Conservation (phyloP, 2,329 filamentous ascomycete species). For the Ceratocystiopsis sp. region DNA sequence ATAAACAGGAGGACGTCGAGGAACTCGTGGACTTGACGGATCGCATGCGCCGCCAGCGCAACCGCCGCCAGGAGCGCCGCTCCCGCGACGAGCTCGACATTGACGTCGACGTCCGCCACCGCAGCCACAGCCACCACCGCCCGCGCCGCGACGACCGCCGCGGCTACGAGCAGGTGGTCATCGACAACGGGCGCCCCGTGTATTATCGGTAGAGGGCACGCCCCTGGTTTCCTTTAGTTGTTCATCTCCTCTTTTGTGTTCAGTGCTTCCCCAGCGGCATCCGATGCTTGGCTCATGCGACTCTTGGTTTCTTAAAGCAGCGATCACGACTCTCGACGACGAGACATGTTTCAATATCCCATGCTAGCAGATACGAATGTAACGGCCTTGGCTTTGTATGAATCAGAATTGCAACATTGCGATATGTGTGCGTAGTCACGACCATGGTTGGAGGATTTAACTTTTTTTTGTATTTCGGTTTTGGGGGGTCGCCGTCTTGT, state of each 20-base stretch:
- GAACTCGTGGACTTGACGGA: conserved; percentile 60
- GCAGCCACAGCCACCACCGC: conserved; percentile 11
- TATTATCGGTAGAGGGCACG: conserved; percentile 12
- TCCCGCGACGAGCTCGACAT: conserved; percentile 18
- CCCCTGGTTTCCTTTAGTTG: not conserved
- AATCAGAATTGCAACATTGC: too few relatives aligned
- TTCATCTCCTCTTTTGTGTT: not conserved
- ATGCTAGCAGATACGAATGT: too few relatives aligned
- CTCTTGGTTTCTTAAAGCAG: not conserved
- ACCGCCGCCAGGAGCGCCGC: conserved; percentile 48
- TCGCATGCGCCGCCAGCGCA: conserved; percentile 35
- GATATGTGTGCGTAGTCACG: too few relatives aligned
- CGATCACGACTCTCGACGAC: not conserved
- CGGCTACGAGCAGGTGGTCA: conserved; percentile 48
- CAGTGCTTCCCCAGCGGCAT: too few relatives aligned
- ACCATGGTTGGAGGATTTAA: not conserved
- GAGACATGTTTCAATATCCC: too few relatives aligned
- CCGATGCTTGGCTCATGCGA: not conserved
- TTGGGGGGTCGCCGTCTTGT: conserved; percentile 1
- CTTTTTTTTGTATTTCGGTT: conserved; percentile 4
- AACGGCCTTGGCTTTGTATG: too few relatives aligned
- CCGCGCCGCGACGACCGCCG: conserved; percentile 39
- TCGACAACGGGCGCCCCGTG: conserved; percentile 26
- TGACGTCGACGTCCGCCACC: conserved; percentile 28
- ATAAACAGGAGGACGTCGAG: conserved; percentile 62